Evolutionary conservation across 106 monocot genomes (phyloP), one percentile per base, ranked within the genome.

Genomic region (Allium fistulosum): DNA sequence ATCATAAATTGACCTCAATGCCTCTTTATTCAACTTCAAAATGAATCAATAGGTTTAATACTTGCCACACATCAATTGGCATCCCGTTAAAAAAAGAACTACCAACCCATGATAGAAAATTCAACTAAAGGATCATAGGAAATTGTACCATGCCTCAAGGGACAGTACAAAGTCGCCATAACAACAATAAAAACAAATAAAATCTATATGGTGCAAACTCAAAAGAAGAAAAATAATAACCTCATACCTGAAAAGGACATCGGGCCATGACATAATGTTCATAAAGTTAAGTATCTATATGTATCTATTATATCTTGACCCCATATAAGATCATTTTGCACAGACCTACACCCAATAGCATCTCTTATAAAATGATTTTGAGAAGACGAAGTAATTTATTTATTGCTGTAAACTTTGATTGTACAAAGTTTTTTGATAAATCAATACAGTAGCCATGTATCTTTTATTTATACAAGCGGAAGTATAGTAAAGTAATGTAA

Each of bases 281-380:
- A 11, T 46, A 65, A 49, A 69, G 37, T 27, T 8, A 28, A 57
- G 37, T 8, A 53, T 53, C 12, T 8, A 48, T 57, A 48, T 11
- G 3, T 15, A 47, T 18, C 17, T 49, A 6, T 13, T 46, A 59
- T n/a, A 7, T 37, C 11, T 17, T 13, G 46, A 68, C 13, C 74
- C 77, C 70, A 68, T 64, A 0, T 5, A 77, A 71, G 80, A 84
- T 84, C 77, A 73, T 16, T 51, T 46, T 0, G 8, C 26, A 7
- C n/a, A 58, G 66, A 58, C 51, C 26, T 48, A 7, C 57, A 11
- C 13, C 88, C 88, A 88, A 88, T 85, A 13, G 77, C 46, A 70
- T 69, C 67, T 46, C 77, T n/a, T n/a, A n/a, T n/a, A n/a, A n/a
- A n/a, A n/a, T n/a, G n/a, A n/a, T n/a, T n/a, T n/a, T n/a, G n/a